These are phyloP conservation scores for Arthroderma sp. DNA, from an alignment of 2,329 filamentous ascomycete species.

Conservation along the genomic window DNA sequence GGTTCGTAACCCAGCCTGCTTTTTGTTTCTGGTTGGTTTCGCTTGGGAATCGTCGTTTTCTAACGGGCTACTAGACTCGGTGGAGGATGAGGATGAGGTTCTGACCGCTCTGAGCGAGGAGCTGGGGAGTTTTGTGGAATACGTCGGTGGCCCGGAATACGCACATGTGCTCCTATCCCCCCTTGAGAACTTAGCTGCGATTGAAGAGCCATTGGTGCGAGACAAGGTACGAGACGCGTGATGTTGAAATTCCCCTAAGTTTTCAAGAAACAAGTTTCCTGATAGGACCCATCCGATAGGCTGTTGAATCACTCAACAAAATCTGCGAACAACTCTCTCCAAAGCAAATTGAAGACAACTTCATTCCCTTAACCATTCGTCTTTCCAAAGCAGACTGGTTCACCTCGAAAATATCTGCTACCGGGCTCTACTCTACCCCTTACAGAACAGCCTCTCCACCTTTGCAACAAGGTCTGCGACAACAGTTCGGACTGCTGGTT, in stretches of 20 bases:
- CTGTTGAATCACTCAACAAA: conserved; percentile 98
- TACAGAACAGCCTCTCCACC: conserved; percentile 80
- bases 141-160: conserved; percentile 85
- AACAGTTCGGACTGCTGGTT: conserved; percentile 84
- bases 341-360: conserved; percentile 90
- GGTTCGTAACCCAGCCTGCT: conserved; percentile 47
- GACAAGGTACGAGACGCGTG: conserved; percentile 61
- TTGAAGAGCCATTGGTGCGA: conserved; percentile 92
- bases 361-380: conserved; percentile 87
- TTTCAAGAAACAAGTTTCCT: neutral
- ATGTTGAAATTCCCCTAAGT: neutral
- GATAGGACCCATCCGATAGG: conserved; percentile 40
- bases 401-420: conserved; percentile 96
- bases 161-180: conserved; percentile 94
- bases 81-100: conserved; percentile 98
- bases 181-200: conserved; percentile 92
- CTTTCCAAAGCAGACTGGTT: conserved; percentile 99
- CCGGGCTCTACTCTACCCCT: conserved; percentile 83
- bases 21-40: neutral
- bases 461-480: conserved; percentile 81
- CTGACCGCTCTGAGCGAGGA: conserved; percentile 94
- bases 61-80: conserved; percentile 56
- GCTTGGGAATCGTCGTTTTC: neutral
- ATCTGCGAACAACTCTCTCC: conserved; percentile 87
- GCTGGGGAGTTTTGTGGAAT: conserved; percentile 91